phyloP scores from a whole-genome alignment of 768 basidiomycete genomes.

The Tulasnella sp. region DNA sequence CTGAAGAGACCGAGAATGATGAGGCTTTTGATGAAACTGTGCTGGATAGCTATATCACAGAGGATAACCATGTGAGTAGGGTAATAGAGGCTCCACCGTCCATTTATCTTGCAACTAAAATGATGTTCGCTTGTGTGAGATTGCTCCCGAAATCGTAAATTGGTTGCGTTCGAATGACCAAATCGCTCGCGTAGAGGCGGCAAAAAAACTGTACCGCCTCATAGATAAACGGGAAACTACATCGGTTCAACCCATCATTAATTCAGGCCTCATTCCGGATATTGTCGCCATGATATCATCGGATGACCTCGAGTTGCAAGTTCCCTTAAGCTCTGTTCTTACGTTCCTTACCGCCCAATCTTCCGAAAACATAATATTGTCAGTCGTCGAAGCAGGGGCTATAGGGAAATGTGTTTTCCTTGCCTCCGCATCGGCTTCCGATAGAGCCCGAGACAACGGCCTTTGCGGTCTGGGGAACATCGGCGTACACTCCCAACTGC shows the following conservation, averaged over 20 bases:
- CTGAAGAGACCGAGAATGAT: too few species aligned
- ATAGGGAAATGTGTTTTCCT: neutral
- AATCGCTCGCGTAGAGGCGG: neutral
- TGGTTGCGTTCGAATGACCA: neutral
- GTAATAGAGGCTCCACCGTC: too few species aligned
- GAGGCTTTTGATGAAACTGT: neutral
- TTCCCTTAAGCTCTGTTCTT: neutral
- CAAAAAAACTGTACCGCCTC: neutral
- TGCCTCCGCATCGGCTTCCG: neutral
- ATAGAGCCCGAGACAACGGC: neutral
- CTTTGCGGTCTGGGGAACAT: neutral
- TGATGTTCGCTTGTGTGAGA: neutral
- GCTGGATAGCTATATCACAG: neutral
- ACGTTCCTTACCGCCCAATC: neutral
- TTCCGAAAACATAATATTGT: neutral
- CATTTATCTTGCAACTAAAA: neutral
- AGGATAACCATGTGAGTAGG: neutral
- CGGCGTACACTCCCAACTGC: neutral
- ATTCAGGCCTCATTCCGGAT: neutral
- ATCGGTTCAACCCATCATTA: neutral
- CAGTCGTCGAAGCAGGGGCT: neutral
- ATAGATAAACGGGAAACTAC: neutral
- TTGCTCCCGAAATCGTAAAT: neutral
- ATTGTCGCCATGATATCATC: neutral
- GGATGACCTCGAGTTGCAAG: neutral